Percentiles rank a stretch among this genome's conserved stretches.
phyloP scores from a whole-genome alignment of 1,139 yeast species.

The Lodderomyces metapsilosis region DNA sequence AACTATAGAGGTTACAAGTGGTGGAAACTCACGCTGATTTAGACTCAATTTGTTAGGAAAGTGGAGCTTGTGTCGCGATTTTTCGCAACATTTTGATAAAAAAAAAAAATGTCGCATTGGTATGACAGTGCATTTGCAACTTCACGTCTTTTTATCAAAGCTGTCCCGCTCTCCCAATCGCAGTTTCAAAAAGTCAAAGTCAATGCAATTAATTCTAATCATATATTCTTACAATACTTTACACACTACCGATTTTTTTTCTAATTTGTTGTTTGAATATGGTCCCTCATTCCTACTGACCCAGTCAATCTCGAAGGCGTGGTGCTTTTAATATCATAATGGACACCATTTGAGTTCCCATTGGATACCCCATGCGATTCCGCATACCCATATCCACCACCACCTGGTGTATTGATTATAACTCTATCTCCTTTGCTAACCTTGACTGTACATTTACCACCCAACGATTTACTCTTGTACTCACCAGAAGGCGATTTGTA shows the following conservation, averaged over 20 bases:
- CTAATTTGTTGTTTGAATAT: constrained; percentile 35
- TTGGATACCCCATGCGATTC: background rate
- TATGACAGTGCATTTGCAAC: too few relatives aligned
- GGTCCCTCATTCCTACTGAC: constrained; percentile 34
- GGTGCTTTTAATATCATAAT: constrained; percentile 26
- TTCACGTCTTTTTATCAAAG: too few relatives aligned
- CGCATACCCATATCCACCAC: constrained; percentile 44
- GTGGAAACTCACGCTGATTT: too few relatives aligned
- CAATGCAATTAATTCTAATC: background rate
- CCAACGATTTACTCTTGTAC: constrained; percentile 31
- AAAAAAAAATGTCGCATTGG: too few relatives aligned
- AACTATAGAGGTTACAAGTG: too few relatives aligned
- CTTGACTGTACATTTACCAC: constrained; percentile 43
- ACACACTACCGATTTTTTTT: background rate
- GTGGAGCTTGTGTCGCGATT: too few relatives aligned
- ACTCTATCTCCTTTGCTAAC: constrained; percentile 43
- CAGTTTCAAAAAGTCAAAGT: too few relatives aligned
- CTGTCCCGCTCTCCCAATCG: too few relatives aligned
- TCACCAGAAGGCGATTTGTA: constrained; percentile 19
- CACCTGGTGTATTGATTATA: constrained; percentile 46
- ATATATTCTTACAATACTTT: background rate
- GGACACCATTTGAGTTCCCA: constrained; percentile 10
- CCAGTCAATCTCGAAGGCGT: constrained; percentile 33
- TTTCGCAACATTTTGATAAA: too few relatives aligned
- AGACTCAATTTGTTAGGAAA: too few relatives aligned